A percentile compares a stretch with the other conserved stretches of the same genome.
Evolutionary conservation across 305 asterid species (phyloP).

Genomic region (Fraxinus floribunda): DNA sequence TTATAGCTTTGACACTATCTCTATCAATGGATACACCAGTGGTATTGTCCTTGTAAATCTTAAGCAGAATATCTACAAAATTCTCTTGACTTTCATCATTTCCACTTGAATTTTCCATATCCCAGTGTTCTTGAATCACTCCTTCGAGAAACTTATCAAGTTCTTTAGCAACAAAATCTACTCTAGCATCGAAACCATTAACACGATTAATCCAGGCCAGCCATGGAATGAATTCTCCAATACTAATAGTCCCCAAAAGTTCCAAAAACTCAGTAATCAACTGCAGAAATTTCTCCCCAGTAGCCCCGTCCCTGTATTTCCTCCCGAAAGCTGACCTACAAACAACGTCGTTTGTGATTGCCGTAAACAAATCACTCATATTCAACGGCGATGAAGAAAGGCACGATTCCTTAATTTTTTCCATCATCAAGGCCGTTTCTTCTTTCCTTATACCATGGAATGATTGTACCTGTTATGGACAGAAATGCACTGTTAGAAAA

Average conservation of each 20-base stretch:
- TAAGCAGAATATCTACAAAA: constrained; percentile 10
- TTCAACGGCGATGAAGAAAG: neutral
- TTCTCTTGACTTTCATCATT: neutral
- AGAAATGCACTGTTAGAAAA: neutral
- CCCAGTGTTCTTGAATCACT: neutral
- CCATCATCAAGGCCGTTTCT: constrained; percentile 2
- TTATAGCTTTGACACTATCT: constrained; percentile 3
- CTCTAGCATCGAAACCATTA: constrained; percentile 9
- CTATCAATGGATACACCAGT: neutral
- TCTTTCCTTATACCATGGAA: constrained; percentile 8
- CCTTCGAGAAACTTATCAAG: constrained; percentile 10
- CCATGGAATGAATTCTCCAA: neutral
- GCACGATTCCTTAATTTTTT: neutral
- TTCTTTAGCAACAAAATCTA: neutral
- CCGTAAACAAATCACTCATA: constrained; percentile 4
- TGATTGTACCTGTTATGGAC: neutral
- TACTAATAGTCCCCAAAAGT: neutral
- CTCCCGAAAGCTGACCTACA: constrained; percentile 5
- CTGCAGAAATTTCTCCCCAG: constrained; percentile 2
- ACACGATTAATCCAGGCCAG: neutral
- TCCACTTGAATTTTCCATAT: neutral
- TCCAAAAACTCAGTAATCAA: neutral
- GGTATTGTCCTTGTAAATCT: neutral
- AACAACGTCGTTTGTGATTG: neutral
- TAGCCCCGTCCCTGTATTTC: constrained; percentile 8